Base-by-base conservation (phyloP, 257 asterid genomes). In the Catharanthus roseus region DNA sequence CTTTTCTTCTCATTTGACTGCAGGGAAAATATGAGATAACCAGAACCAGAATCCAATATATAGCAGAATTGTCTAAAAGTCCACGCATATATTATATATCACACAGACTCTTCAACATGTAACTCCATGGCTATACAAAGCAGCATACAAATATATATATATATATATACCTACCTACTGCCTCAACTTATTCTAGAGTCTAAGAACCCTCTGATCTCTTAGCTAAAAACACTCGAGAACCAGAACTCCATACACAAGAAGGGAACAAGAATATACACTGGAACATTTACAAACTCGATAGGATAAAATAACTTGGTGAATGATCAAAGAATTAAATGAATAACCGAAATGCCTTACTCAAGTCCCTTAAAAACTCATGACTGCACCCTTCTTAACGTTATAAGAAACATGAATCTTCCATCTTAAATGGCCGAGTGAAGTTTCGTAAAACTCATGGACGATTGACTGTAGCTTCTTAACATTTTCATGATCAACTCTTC, bases 261-360 rank as follows among this genome's bases (percentile, higher is more conserved):
- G 63, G 67, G 63, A 23, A 8, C 63, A 67, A 23, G 67, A 67
- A 74, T 74, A 31, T 74, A 74, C 78, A 74, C 26, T 54, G 61
- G 29, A 28, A 53, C 21, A 39, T 26, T 18, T 23, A 62, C 56
- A 36, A 72, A 51, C 54, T 65, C 3, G 45, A 62, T 34, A 34
- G 38, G 16, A 12, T 0, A 12, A 26, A 11, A 33, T 6, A 34
- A 1, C n/a, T 62, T 29, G 24, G 19, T 49, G 67, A 44, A 67
- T 64, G 55, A 47, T 26, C 10, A 78, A 74, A 39, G 71, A 70
- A 74, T 69, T 26, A 64, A 47, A 64, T 23, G 47, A 74, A 73
- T 45, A 65, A 5, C 57, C n/a, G 26, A 23, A 55, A 55, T 55
- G 61, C 28, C 39, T 57, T 33, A 57, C 64, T 57, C 39, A 33